These are phyloP conservation scores for Tubosaeta brunneosetosa DNA, from an alignment of 768 basidiomycete species.

Conservation along the genomic window DNA sequence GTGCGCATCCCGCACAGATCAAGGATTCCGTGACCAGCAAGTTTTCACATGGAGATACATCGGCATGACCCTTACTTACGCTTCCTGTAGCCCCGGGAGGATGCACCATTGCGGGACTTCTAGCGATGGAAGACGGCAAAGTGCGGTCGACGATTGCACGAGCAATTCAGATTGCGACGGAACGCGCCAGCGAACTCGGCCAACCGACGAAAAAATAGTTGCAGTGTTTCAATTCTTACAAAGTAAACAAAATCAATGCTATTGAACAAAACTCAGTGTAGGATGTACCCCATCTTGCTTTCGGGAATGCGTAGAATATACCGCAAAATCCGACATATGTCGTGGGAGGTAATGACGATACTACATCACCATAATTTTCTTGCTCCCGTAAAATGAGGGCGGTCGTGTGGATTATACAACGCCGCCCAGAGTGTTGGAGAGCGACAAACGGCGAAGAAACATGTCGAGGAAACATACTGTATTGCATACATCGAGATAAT, in stretches of 20 bases:
- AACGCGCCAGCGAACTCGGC: slow-evolving; percentile 81
- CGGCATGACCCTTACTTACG: slow-evolving; percentile 1
- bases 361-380: slow-evolving; percentile 38
- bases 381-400: slow-evolving; percentile 98
- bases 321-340: slow-evolving; percentile 32
- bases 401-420: slow-evolving; percentile 61
- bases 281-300: slow-evolving; percentile 33
- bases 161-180: slow-evolving; percentile 90
- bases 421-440: slow-evolving; percentile 97
- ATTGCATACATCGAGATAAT: not conserved
- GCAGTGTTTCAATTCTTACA: not conserved
- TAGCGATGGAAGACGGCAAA: slow-evolving; percentile 90
- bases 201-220: slow-evolving; percentile 54
- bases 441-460: slow-evolving; percentile 34
- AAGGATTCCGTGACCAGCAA: slow-evolving; percentile 96
- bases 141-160: slow-evolving; percentile 94
- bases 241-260: not conserved
- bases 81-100: slow-evolving; percentile 82
- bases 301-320: slow-evolving; percentile 27
- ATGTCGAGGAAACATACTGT: not conserved
- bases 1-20: slow-evolving; percentile 91
- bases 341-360: slow-evolving; percentile 31
- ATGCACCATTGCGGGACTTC: slow-evolving; percentile 95
- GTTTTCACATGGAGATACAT: slow-evolving; percentile 23
- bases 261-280: not conserved